Evolutionary conservation across 2,329 filamentous ascomycete species (phyloP).

Genomic region (Trichoderma lentiforme): DNA sequence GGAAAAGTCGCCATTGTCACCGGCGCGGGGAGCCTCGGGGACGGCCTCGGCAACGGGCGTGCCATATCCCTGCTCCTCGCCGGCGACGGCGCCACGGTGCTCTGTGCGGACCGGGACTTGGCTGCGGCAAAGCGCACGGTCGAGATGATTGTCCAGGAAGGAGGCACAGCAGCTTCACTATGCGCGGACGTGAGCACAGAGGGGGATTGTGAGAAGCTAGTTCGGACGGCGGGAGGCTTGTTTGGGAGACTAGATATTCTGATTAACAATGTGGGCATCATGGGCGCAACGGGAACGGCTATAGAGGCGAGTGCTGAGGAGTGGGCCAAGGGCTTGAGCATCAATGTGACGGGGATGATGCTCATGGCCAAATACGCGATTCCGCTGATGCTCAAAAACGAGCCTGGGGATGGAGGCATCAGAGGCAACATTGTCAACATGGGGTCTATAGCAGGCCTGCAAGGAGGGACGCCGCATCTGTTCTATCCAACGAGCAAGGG

Average conservation of each 20-base stretch:
- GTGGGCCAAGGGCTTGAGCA: constrained; percentile 55
- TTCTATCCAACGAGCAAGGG: constrained; percentile 48
- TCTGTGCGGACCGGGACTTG: constrained; percentile 55
- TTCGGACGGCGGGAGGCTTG: constrained; percentile 39
- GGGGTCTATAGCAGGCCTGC: constrained; percentile 56
- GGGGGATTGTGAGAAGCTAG: constrained; percentile 46
- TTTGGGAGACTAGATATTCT: constrained; percentile 61
- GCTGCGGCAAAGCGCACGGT: constrained; percentile 51
- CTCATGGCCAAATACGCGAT: constrained; percentile 60
- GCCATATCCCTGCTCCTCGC: constrained; percentile 58
- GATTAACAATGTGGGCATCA: constrained; percentile 62
- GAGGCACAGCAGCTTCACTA: constrained; percentile 41
- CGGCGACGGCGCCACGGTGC: constrained; percentile 53
- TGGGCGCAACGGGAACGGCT: constrained; percentile 57
- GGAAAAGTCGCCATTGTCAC: constrained; percentile 29
- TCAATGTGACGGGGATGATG: constrained; percentile 65
- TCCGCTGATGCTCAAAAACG: constrained; percentile 56
- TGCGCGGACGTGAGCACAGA: constrained; percentile 54
- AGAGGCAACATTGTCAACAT: constrained; percentile 59
- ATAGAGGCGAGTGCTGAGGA: constrained; percentile 56
- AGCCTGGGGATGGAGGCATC: constrained; percentile 34
- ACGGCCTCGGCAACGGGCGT: constrained; percentile 59
- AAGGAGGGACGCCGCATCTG: constrained; percentile 44
- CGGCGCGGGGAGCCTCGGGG: constrained; percentile 40
- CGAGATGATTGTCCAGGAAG: constrained; percentile 45